phyloP scores from a whole-genome alignment of 2,329 filamentous ascomycete species.

The Aspergillus luchuensis region DNA sequence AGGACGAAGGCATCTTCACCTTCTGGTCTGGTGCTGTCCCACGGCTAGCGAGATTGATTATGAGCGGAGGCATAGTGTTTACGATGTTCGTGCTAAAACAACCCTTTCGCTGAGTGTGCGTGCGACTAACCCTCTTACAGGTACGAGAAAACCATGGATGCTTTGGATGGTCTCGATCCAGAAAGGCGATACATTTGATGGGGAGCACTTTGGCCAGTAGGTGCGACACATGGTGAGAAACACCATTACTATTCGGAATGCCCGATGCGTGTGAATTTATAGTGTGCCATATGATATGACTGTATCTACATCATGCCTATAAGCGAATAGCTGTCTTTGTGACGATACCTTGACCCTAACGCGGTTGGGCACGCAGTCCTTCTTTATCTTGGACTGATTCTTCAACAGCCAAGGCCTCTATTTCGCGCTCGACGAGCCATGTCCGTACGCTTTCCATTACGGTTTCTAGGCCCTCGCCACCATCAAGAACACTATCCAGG shows the following conservation, averaged over 20 bases:
- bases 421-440: constrained; percentile 75
- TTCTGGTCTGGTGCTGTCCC: constrained; percentile 95
- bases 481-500: constrained; percentile 75
- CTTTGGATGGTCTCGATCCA: constrained; percentile 78
- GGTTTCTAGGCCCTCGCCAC: constrained; percentile 69
- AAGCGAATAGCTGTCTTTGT: not conserved
- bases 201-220: not conserved
- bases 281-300: not conserved
- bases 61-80: constrained; percentile 97
- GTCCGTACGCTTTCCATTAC: constrained; percentile 76
- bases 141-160: constrained; percentile 95
- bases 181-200: constrained; percentile 75
- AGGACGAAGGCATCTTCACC: constrained; percentile 83
- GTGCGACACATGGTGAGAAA: not conserved
- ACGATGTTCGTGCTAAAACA: constrained; percentile 68
- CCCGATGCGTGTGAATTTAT: not conserved
- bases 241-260: not conserved
- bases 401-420: constrained; percentile 68
- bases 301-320: not conserved
- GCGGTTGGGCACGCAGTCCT: constrained; percentile 7
- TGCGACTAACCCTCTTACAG: constrained; percentile 25
- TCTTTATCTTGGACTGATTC: constrained; percentile 53
- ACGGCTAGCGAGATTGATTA: constrained; percentile 75
- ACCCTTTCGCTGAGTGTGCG: not conserved
- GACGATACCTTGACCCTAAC: constrained; percentile 16